Base-by-base conservation (phyloP, 495 filamentous ascomycete species). In the Aspergillus egyptiacus region DNA sequence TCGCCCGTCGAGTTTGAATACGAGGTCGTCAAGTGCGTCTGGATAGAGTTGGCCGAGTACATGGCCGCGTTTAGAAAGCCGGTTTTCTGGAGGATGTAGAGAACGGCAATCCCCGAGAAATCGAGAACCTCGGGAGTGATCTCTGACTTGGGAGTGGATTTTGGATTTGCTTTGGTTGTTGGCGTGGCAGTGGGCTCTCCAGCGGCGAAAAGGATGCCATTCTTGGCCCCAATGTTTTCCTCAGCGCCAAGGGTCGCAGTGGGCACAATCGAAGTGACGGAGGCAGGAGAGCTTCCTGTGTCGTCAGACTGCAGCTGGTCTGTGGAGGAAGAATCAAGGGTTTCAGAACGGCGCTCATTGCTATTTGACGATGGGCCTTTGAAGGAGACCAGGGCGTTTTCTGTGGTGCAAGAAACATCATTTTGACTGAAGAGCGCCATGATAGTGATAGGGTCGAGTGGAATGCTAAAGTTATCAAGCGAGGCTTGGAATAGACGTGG, bases 321-420 rank as follows among this genome's bases (percentile, higher is more conserved):
- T 36, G 44, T 24, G 14, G 27, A 28, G 18, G 34, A n/a, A n/a
- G 15, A 24, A 30, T 46, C 43, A 17, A 34, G 9, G 30, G 33
- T 32, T 19, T 60, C 13, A 13, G 57, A 53, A 17, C 69, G 69
- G 32, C 67, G 63, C 31, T 56, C 59, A 37, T 39, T 64, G 34
- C 31, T 63, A 30, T 40, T 47, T 37, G 27, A 57, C 7, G 19
- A 68, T 24, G 65, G 56, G 22, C 82, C 80, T 46, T 82, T 76
- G 57, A 98, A 94, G 0, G 87, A 84, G 6, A 97, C 83, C 17
- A 98, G 77, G 0, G 86, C 81, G 52, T 96, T 96, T 66, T 96
- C 82, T 0, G 81, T 78, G 1, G 76, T 79, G 65, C 93, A 98
- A 38, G 82, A 83, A 25, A 94, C 71, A 49, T 83, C 83, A 27